phyloP scores from a whole-genome alignment of 768 basidiomycete genomes.

The Lactarius pseudohatsudake region DNA sequence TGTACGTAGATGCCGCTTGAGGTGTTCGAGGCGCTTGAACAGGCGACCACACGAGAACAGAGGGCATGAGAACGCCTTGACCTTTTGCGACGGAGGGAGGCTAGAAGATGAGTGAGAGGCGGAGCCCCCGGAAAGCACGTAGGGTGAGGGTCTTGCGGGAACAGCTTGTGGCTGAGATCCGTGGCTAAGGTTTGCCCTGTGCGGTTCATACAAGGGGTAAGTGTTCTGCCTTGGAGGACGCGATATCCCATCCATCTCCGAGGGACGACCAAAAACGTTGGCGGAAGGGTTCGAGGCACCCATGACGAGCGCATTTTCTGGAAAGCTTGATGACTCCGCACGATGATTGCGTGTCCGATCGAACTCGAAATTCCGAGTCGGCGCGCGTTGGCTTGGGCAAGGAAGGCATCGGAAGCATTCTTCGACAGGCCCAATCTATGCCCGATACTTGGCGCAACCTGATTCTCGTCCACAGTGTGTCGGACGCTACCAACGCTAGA shows the following conservation, averaged over 20 bases:
- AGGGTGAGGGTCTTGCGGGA: constrained; percentile 31
- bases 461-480: constrained; percentile 33
- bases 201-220: constrained; percentile 26
- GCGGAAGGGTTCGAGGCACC: constrained; percentile 6
- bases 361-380: constrained; percentile 16
- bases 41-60: constrained; percentile 78
- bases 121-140: constrained; percentile 29
- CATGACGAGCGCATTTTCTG: constrained; percentile 14
- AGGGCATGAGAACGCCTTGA: constrained; percentile 76
- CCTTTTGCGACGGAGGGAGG: constrained; percentile 29
- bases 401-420: constrained; percentile 29
- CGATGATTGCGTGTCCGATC: constrained; percentile 20
- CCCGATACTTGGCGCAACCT: constrained; percentile 32
- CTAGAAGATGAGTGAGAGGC: constrained; percentile 26
- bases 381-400: constrained; percentile 26
- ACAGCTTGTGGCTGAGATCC: constrained; percentile 13
- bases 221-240: constrained; percentile 27
- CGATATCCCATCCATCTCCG: constrained; percentile 15
- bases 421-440: constrained; percentile 27
- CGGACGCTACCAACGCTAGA: constrained; percentile 26
- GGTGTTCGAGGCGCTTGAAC: constrained; percentile 92
- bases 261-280: constrained; percentile 3
- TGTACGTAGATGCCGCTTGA: constrained; percentile 83
- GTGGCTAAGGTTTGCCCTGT: constrained; percentile 10
- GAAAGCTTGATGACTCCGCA: constrained; percentile 18